Conservation (phyloP, 306 rosid species). For the Cucurbita moschata region DNA sequence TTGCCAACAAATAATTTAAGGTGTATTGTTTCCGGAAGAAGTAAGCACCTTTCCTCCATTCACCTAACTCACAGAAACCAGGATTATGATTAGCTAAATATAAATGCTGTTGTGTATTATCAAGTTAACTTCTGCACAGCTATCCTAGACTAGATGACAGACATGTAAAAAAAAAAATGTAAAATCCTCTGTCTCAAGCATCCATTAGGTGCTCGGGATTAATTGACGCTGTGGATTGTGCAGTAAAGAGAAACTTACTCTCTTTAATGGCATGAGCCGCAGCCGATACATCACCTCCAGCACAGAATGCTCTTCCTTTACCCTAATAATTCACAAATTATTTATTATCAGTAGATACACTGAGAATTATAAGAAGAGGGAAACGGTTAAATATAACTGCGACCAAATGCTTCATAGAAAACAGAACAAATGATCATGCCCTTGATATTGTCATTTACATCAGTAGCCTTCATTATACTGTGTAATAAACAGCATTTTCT, state of each 20-base stretch:
- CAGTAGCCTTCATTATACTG: background rate
- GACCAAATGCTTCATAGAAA: background rate
- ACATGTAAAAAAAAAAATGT: background rate
- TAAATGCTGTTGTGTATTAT: background rate
- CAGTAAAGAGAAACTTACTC: conserved; percentile 23
- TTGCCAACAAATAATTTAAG: conserved; percentile 75
- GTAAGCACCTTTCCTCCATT: conserved; percentile 53
- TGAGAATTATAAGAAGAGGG: background rate
- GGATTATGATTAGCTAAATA: conserved; percentile 3
- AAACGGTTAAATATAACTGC: background rate
- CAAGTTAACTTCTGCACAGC: conserved; percentile 3
- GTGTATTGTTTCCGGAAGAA: conserved; percentile 44
- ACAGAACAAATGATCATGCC: background rate
- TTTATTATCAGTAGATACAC: background rate
- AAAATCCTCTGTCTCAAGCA: background rate
- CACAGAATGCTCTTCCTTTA: conserved; percentile 90
- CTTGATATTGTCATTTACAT: background rate
- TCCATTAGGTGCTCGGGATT: background rate
- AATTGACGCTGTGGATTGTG: background rate
- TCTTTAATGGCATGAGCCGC: conserved; percentile 31
- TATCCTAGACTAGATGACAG: background rate
- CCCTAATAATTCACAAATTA: conserved; percentile 33
- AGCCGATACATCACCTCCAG: conserved; percentile 85
- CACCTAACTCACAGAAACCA: conserved; percentile 30
- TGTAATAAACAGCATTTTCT: background rate